Conservation (phyloP, 2,329 filamentous ascomycete genomes). For the Fusarium hostae region DNA sequence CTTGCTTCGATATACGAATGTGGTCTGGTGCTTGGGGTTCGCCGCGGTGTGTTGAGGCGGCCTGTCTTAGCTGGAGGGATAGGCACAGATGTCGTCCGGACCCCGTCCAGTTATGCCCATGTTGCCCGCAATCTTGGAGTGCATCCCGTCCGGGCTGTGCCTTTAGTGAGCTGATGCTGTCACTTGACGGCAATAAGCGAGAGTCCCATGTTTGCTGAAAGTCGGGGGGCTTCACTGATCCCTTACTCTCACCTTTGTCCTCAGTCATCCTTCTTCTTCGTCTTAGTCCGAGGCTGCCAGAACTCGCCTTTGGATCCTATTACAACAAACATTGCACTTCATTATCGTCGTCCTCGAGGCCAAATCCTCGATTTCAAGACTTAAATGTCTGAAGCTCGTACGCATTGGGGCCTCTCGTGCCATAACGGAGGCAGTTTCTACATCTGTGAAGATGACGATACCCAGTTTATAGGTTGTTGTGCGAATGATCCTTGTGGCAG, state of each 20-base stretch:
- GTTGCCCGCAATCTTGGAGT: background rate
- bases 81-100: background rate
- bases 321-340: background rate
- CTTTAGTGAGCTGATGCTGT: background rate
- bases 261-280: background rate
- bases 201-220: constrained; percentile 14
- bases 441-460: constrained; percentile 48
- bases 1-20: background rate
- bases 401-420: constrained; percentile 48
- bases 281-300: background rate
- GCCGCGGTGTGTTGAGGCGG: background rate
- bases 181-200: constrained; percentile 16
- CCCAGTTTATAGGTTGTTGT: constrained; percentile 56
- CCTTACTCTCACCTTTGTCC: background rate
- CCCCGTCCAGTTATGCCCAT: constrained; percentile 27
- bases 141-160: constrained; percentile 11
- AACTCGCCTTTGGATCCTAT: background rate
- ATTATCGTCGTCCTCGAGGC: background rate
- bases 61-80: background rate
- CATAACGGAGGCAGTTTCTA: constrained; percentile 51
- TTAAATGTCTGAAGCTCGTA: constrained; percentile 29
- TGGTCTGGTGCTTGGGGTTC: background rate
- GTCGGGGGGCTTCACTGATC: background rate
- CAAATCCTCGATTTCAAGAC: background rate
- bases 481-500: constrained; percentile 49